A percentile compares a stretch with the other conserved stretches of the same genome.
Conservation (phyloP, 2,329 filamentous ascomycete genomes). For the Cladophialophora immunda region DNA sequence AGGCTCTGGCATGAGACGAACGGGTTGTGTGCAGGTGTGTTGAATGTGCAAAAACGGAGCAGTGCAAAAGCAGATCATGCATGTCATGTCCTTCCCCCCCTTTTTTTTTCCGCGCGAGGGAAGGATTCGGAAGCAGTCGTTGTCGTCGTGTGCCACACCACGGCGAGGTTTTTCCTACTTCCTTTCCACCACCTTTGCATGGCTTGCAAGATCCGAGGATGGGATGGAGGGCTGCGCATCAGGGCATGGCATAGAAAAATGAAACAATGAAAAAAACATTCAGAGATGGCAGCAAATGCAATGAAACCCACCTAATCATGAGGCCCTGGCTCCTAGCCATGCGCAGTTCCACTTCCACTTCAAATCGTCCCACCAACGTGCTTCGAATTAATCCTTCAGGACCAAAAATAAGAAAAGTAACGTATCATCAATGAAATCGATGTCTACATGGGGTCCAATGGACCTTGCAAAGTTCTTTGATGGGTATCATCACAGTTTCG, state of each 20-base stretch:
- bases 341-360: neutral
- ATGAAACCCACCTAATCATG: neutral
- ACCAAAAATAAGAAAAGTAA: neutral
- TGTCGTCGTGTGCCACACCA: neutral
- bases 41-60: too few species aligned
- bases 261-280: neutral
- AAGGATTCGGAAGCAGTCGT: neutral
- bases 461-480: neutral
- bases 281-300: neutral
- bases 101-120: neutral
- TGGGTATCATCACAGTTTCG: neutral
- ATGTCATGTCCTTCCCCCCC: neutral
- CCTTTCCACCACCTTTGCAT: neutral
- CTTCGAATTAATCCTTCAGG: neutral
- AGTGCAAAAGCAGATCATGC: too few species aligned
- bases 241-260: neutral
- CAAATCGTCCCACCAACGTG: neutral
- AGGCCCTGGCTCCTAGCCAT: neutral
- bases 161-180: neutral
- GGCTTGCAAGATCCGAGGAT: neutral
- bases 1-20: neutral
- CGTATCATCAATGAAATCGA: conserved; percentile 7
- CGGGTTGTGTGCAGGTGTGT: too few species aligned
- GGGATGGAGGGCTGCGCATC: neutral
- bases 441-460: neutral